These are phyloP conservation scores for Fusarium transvaalense DNA, from an alignment of 2,329 filamentous ascomycete species.

Conservation along the genomic window DNA sequence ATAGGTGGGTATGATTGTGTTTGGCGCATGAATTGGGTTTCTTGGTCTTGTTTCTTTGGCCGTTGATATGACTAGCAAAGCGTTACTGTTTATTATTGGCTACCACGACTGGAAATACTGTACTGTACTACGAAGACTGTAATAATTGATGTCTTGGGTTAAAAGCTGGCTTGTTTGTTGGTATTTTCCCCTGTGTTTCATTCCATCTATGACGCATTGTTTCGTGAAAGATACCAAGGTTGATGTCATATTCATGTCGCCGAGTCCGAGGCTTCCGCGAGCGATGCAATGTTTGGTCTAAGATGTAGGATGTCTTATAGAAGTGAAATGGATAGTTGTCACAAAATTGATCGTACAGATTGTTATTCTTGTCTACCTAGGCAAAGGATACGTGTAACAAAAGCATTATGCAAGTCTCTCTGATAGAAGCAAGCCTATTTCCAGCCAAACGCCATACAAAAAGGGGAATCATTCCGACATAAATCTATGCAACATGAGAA, in stretches of 20 bases:
- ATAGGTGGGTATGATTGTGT: not conserved
- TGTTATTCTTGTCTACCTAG: slow-evolving; percentile 1
- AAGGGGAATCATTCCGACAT: slow-evolving; percentile 37
- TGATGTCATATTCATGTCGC: slow-evolving; percentile 8
- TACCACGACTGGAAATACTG: not conserved
- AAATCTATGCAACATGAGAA: slow-evolving; percentile 22
- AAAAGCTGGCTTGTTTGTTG: not conserved
- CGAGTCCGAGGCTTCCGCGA: not conserved
- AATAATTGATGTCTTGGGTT: not conserved
- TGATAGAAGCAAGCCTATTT: not conserved
- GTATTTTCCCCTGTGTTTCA: not conserved
- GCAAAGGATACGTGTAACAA: not conserved
- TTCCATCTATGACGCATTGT: slow-evolving; percentile 16
- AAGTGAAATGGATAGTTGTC: not conserved
- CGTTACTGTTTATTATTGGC: not conserved
- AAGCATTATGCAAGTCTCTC: not conserved
- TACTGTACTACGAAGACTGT: not conserved
- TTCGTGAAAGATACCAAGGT: not conserved
- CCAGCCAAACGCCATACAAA: slow-evolving; percentile 36
- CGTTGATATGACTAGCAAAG: not conserved
- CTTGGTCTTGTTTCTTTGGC: not conserved
- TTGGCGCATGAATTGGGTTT: slow-evolving; percentile 8
- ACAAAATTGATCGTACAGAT: not conserved
- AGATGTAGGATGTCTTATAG: not conserved
- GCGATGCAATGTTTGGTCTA: not conserved